phyloP scores from a whole-genome alignment of 2,329 filamentous ascomycete species.

The Sporothrix variecibatus region DNA sequence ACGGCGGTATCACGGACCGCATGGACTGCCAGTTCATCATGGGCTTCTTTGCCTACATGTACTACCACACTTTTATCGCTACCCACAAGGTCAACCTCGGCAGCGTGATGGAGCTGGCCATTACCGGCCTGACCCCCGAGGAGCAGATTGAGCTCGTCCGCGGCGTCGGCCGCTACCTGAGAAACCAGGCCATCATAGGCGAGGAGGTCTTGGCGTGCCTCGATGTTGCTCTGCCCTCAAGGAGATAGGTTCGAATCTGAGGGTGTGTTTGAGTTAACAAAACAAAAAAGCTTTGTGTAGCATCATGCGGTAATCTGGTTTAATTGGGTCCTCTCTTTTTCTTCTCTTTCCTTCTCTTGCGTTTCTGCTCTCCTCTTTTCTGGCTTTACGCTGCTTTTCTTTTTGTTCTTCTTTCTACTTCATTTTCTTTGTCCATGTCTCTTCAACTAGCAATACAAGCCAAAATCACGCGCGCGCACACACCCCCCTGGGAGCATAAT shows the following conservation, averaged over 20 bases:
- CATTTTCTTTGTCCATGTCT: conserved; percentile 9
- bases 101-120: conserved; percentile 84
- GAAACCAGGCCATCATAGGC: conserved; percentile 60
- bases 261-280: background rate
- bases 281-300: background rate
- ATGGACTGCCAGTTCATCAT: conserved; percentile 99
- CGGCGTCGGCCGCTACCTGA: conserved; percentile 63
- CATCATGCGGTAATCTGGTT: conserved; percentile 18
- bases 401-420: background rate
- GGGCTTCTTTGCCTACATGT: conserved; percentile 98
- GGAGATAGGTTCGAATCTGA: conserved; percentile 20
- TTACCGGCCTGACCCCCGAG: conserved; percentile 81
- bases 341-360: background rate
- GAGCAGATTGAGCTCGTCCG: conserved; percentile 84
- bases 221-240: conserved; percentile 31
- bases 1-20: conserved; percentile 96
- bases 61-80: conserved; percentile 97
- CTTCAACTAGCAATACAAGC: conserved; percentile 24
- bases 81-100: conserved; percentile 83
- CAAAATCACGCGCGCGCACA: background rate
- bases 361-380: conserved; percentile 1
- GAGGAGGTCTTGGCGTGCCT: conserved; percentile 35
- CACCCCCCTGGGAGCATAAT: conserved; percentile 15
- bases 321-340: background rate
- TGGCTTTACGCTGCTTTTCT: background rate